A percentile compares a stretch with the other conserved stretches of the same genome.
Evolutionary conservation across 371 early-diverging fungal species (phyloP).

Genomic region (Phascolomyces articulosus): DNA sequence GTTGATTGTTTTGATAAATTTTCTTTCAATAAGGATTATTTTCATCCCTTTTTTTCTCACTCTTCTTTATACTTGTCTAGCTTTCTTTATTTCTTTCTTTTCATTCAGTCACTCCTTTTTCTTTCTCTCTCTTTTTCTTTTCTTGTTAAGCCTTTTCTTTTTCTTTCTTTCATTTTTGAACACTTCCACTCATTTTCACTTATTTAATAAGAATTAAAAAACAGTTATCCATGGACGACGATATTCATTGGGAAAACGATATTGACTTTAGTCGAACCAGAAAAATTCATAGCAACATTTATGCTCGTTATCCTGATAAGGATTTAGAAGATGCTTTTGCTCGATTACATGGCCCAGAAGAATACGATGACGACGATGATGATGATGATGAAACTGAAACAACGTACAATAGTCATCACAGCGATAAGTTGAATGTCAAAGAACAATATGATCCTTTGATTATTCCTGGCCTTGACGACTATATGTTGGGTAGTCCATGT

Average conservation of each 20-base stretch:
- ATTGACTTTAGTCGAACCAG: slow-evolving; percentile 7
- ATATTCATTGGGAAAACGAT: slow-evolving; percentile 21
- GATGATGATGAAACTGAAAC: slow-evolving; percentile 32
- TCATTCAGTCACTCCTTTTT: not conserved
- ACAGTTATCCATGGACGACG: slow-evolving; percentile 15
- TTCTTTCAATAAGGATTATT: too few species aligned
- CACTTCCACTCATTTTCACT: too few species aligned
- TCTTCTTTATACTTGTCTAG: too few species aligned
- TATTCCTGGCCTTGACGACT: slow-evolving; percentile 29
- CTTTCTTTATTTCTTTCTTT: not conserved
- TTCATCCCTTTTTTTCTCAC: slow-evolving; percentile 10
- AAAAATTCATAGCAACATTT: not conserved
- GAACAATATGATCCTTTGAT: slow-evolving; percentile 3
- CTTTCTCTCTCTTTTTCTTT: slow-evolving; percentile 9
- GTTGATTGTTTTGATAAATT: slow-evolving; percentile 1
- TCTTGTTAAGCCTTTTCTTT: slow-evolving; percentile 7
- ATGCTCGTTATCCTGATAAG: slow-evolving; percentile 26
- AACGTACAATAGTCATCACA: slow-evolving; percentile 25
- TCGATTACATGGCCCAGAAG: not conserved
- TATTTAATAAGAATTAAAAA: too few species aligned
- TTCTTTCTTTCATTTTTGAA: not conserved
- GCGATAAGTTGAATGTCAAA: slow-evolving; percentile 14
- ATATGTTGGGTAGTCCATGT: slow-evolving; percentile 24
- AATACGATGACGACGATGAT: slow-evolving; percentile 11
- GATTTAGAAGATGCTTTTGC: slow-evolving; percentile 32